Evolutionary conservation across 2,329 filamentous ascomycete species (phyloP).

Genomic region (Pseudocercospora musae): DNA sequence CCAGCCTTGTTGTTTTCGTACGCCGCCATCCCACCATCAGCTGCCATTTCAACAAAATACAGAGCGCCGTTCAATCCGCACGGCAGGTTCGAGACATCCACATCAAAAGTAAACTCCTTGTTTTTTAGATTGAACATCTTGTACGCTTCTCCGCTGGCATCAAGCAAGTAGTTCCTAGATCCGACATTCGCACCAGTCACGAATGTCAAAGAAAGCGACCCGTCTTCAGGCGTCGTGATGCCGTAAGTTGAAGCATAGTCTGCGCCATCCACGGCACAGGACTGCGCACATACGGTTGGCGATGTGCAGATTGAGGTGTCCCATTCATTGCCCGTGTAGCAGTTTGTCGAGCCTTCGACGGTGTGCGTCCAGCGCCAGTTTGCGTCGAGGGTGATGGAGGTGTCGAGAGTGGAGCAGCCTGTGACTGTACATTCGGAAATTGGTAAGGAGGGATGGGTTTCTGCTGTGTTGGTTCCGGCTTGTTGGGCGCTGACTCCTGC

Average conservation of each 20-base stretch:
- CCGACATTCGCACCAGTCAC: slow-evolving; percentile 38
- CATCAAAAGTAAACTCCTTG: slow-evolving; percentile 70
- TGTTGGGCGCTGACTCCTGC: slow-evolving; percentile 33
- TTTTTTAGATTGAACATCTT: slow-evolving; percentile 63
- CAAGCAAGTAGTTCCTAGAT: slow-evolving; percentile 63
- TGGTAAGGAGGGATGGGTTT: slow-evolving; percentile 41
- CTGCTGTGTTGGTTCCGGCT: slow-evolving; percentile 40
- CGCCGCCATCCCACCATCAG: slow-evolving; percentile 56
- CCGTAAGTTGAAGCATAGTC: slow-evolving; percentile 57
- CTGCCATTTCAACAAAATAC: slow-evolving; percentile 63
- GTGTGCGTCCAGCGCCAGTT: slow-evolving; percentile 53
- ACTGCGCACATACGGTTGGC: slow-evolving; percentile 47
- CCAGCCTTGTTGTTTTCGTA: slow-evolving; percentile 41
- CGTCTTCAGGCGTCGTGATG: slow-evolving; percentile 47
- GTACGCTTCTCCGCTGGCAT: slow-evolving; percentile 54
- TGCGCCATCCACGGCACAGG: slow-evolving; percentile 57
- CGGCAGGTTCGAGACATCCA: slow-evolving; percentile 64
- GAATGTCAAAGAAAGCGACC: slow-evolving; percentile 47
- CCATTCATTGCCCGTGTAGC: slow-evolving; percentile 48
- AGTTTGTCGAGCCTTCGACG: slow-evolving; percentile 46
- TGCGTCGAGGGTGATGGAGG: slow-evolving; percentile 41
- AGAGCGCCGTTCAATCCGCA: slow-evolving; percentile 70
- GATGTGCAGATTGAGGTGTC: slow-evolving; percentile 41
- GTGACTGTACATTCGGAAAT: slow-evolving; percentile 37
- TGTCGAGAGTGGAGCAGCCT: slow-evolving; percentile 39